Conservation (phyloP, 1,139 yeast genomes). For the Zygoascus sp. region DNA sequence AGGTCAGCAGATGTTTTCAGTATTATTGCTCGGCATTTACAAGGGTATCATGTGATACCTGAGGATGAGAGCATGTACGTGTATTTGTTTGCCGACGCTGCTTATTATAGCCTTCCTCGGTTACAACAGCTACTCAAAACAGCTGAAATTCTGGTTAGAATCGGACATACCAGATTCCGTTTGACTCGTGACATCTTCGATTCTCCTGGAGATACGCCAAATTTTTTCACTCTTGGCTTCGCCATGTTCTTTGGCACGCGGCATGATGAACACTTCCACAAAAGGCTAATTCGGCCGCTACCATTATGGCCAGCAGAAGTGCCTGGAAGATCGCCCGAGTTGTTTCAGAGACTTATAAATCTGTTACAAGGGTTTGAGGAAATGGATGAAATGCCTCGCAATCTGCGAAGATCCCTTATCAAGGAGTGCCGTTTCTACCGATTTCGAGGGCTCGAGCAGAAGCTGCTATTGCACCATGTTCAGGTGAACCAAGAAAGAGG, state of each 20-base stretch:
- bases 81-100: conserved; percentile 65
- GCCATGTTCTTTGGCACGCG: conserved; percentile 40
- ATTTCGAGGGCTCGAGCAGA: conserved; percentile 69
- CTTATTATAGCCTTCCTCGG: conserved; percentile 61
- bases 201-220: conserved; percentile 66
- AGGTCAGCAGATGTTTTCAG: conserved; percentile 70
- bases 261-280: conserved; percentile 30
- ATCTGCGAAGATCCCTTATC: conserved; percentile 53
- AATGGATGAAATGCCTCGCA: conserved; percentile 43
- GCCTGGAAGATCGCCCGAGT: conserved; percentile 49
- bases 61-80: conserved; percentile 56
- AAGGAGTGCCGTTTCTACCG: conserved; percentile 75
- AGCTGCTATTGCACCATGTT: conserved; percentile 51
- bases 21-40: conserved; percentile 63
- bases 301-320: conserved; percentile 58
- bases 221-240: conserved; percentile 64
- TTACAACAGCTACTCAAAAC: conserved; percentile 48
- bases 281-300: conserved; percentile 65
- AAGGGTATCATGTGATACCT: conserved; percentile 58
- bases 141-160: conserved; percentile 54
- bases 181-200: conserved; percentile 52
- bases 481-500: conserved; percentile 48
- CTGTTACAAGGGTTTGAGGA: conserved; percentile 52
- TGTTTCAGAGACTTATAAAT: conserved; percentile 58
- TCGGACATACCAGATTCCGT: conserved; percentile 60